Conservation (phyloP, 176 grass and related monocot species). For the Phragmites australis region DNA sequence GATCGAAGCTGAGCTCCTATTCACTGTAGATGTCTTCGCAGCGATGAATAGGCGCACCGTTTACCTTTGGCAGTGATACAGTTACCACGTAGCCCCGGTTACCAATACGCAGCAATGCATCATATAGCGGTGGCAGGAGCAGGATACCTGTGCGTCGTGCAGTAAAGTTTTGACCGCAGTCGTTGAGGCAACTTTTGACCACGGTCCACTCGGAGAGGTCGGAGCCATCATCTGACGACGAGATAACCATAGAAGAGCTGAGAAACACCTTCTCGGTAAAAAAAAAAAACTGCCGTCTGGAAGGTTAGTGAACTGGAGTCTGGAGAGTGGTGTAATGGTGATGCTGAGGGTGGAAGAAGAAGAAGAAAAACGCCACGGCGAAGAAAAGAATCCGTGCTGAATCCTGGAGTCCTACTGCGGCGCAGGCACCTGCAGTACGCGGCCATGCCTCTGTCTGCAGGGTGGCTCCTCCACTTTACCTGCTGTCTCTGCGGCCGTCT, state of each 20-base stretch:
- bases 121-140: background rate
- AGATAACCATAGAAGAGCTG: background rate
- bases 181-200: background rate
- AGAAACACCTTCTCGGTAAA: background rate
- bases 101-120: too few species aligned
- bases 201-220: background rate
- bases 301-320: background rate
- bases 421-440: conserved; percentile 8
- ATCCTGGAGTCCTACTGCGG: background rate
- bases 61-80: background rate
- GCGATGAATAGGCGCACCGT: background rate
- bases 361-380: too few species aligned
- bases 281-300: background rate
- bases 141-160: conserved; percentile 10
- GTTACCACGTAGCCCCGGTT: background rate
- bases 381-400: background rate
- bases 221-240: too few species aligned
- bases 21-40: background rate
- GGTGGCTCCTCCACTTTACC: background rate
- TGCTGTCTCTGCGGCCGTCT: background rate
- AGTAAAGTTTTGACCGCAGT: conserved; percentile 22
- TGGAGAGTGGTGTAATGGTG: too few species aligned
- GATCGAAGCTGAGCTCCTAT: background rate
- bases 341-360: background rate
- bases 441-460: background rate